Evolutionary conservation across 495 filamentous ascomycete genomes (phyloP), one percentile per base, ranked within the genome.

Genomic region (Pseudoneurospora amorphoporcata): DNA sequence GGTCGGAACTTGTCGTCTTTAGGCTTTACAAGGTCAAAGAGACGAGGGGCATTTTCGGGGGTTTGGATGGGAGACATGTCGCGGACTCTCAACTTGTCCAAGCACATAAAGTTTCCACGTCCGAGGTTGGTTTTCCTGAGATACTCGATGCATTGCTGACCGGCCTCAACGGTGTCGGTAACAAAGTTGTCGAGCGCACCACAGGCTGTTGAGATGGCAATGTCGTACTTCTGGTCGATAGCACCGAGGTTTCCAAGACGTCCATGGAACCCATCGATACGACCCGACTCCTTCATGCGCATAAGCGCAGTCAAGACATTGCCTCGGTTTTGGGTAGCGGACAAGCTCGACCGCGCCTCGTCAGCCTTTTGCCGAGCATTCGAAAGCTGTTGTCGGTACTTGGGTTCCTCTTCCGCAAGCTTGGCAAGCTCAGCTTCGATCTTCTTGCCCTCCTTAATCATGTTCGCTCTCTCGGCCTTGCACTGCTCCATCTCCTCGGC

Each of bases 81-180:
- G 65, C 91, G 88, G 61, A 86, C 84, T 40, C 93, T 86, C 32
- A 98, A 86, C 74, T 94, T 93, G 78, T 98, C 92, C 3, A 99
- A 88, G 73, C 95, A 92, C 77, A 98, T 98, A 79, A 99, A 97
- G 82, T 97, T 97, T 39, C 94, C 95, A 78, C 96, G 88, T n/a
- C 95, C 95, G 35, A 98, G 90, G 77, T 97, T 97, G 75, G 96
- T 98, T 84, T 98, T 98, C 35, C 95, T 90, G 19, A 99, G 87
- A 78, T 98, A 95, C 75, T 98, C 95, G 76, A 99, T 97, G 79
- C 96, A 98, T 77, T 98, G 94, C 80, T 98, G 95, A 69, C 94
- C 96, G 68, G 92, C 92, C 77, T 98, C 94, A 8, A 98, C 93
- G 0, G 93, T 93, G 74, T 98, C 95, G 8, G 97, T 95, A 12